Conservation (phyloP, 2,329 filamentous ascomycete genomes). For the Ophiocordyceps australis region DNA sequence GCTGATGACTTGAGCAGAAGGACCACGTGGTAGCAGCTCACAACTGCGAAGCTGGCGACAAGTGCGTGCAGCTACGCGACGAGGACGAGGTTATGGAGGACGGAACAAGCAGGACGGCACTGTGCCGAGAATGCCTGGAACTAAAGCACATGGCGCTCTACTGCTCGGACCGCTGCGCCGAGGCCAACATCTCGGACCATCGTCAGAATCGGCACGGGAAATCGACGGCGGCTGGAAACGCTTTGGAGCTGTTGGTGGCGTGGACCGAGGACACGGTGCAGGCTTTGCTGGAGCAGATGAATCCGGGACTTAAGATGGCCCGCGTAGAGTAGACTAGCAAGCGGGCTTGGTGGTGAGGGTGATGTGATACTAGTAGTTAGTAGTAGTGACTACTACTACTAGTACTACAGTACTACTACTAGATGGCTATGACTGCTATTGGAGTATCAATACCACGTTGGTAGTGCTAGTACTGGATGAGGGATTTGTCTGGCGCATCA, state of each 20-base stretch:
- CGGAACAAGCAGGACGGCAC: constrained; percentile 10
- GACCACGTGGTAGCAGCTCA: constrained; percentile 19
- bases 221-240: constrained; percentile 8
- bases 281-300: constrained; percentile 11
- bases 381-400: too few species aligned
- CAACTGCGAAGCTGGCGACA: constrained; percentile 20
- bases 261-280: constrained; percentile 9
- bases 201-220: constrained; percentile 13
- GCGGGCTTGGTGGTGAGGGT: too few species aligned
- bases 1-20: constrained; percentile 15
- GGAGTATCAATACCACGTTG: too few species aligned
- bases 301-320: constrained; percentile 13
- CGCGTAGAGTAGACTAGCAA: too few species aligned
- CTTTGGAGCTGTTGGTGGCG: constrained; percentile 6
- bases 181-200: constrained; percentile 19
- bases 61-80: constrained; percentile 19
- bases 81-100: constrained; percentile 20
- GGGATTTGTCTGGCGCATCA: too few species aligned
- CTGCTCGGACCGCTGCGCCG: constrained; percentile 24
- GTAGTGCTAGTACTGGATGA: too few species aligned
- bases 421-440: too few species aligned
- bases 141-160: constrained; percentile 18
- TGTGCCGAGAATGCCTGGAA: constrained; percentile 22
- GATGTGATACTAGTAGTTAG: too few species aligned
- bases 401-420: too few species aligned